Percentiles rank a stretch among this genome's conserved stretches.
These are phyloP conservation scores for Parmelia sp. DNA, from an alignment of 495 filamentous ascomycete species.

Conservation along the genomic window DNA sequence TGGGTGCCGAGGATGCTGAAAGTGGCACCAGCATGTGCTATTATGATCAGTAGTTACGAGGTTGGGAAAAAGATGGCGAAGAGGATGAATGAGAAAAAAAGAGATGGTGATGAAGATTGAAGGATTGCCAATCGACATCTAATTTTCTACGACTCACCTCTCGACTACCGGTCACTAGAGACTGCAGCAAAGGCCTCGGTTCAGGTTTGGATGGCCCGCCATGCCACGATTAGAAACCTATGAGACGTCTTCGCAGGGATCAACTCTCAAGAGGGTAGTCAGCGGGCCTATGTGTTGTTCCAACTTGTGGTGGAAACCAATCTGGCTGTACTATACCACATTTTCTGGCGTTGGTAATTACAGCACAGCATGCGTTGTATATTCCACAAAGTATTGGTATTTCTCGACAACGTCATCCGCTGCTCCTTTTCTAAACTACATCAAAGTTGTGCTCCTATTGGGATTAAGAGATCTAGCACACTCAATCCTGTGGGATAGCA, in stretches of 20 bases:
- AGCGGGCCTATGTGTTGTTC: neutral
- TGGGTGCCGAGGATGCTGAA: slow-evolving; percentile 89
- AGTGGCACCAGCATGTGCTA: slow-evolving; percentile 94
- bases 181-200: neutral
- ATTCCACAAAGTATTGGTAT: neutral
- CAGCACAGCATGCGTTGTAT: neutral
- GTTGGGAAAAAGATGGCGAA: slow-evolving; percentile 84
- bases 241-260: neutral
- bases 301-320: neutral
- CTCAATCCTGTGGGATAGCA: neutral
- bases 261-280: neutral
- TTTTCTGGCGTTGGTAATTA: neutral
- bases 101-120: slow-evolving; percentile 8
- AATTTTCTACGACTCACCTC: neutral
- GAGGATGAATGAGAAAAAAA: slow-evolving; percentile 62
- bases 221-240: neutral
- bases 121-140: neutral
- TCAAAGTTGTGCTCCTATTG: neutral
- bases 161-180: neutral
- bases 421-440: neutral
- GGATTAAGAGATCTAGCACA: neutral
- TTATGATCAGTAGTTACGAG: slow-evolving; percentile 98
- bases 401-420: neutral
- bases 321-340: neutral
- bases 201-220: neutral